A percentile compares a stretch with the other conserved stretches of the same genome.
phyloP scores from a whole-genome alignment of 805 yeast genomes.

The Yamadazyma nakazawae region DNA sequence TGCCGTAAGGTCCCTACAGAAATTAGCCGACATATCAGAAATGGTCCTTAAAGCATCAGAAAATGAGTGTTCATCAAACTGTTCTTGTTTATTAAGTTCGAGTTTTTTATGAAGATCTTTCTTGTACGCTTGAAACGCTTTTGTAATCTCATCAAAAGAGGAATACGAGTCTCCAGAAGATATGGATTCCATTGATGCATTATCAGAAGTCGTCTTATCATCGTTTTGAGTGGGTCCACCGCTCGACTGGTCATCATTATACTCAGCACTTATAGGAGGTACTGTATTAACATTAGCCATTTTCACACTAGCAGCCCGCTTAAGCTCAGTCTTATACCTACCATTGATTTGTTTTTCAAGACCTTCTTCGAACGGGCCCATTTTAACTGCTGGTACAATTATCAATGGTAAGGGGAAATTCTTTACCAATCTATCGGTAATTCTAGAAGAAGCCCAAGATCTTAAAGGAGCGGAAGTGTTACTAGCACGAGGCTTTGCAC shows the following conservation, averaged over 20 bases:
- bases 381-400: constrained; percentile 59
- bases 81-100: constrained; percentile 11
- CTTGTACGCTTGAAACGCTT: constrained; percentile 29
- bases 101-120: constrained; percentile 18
- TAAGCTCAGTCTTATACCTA: constrained; percentile 1
- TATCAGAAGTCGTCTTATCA: not conserved
- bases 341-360: constrained; percentile 33
- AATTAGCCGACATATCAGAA: constrained; percentile 31
- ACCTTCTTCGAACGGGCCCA: constrained; percentile 48
- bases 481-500: constrained; percentile 42
- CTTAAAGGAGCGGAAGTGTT: constrained; percentile 47
- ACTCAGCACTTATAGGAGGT: not conserved
- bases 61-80: constrained; percentile 27
- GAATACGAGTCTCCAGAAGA: constrained; percentile 31
- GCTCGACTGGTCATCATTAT: not conserved
- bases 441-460: constrained; percentile 59
- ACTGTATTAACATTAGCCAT: not conserved
- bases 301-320: not conserved
- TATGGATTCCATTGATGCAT: constrained; percentile 13
- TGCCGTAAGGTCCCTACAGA: constrained; percentile 34
- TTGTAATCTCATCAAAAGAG: constrained; percentile 38
- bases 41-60: constrained; percentile 24
- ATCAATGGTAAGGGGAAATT: constrained; percentile 65
- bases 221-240: not conserved
- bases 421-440: constrained; percentile 63